Conservation (phyloP, 805 yeast species). For the Jamesozyma spencerorum region DNA sequence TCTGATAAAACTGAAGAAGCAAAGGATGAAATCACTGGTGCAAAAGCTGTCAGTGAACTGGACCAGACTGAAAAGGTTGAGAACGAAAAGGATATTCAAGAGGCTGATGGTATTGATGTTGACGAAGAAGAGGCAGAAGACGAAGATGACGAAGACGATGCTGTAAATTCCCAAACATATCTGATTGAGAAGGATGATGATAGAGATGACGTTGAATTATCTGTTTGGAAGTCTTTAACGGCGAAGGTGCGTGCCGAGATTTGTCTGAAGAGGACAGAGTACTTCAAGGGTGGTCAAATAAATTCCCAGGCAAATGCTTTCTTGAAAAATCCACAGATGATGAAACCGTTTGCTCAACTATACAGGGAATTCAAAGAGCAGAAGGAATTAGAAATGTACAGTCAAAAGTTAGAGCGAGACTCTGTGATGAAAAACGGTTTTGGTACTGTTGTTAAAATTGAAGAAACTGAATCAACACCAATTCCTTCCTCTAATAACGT, state of each 20-base stretch:
- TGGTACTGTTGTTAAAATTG: conserved; percentile 26
- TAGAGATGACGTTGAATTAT: conserved; percentile 59
- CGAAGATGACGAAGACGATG: conserved; percentile 40
- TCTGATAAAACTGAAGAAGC: too few species aligned
- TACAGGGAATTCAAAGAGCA: conserved; percentile 26
- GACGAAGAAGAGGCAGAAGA: conserved; percentile 32
- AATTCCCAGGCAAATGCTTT: conserved; percentile 64
- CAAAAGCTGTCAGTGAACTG: background rate
- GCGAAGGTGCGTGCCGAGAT: conserved; percentile 71
- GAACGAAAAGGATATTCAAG: conserved; percentile 9
- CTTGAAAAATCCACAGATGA: conserved; percentile 52
- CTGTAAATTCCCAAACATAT: conserved; percentile 34
- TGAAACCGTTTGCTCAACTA: conserved; percentile 45
- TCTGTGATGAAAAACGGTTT: conserved; percentile 35
- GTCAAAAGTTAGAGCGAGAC: conserved; percentile 24
- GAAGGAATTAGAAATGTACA: conserved; percentile 21
- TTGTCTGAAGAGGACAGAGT: conserved; percentile 54
- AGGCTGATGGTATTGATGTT: conserved; percentile 19
- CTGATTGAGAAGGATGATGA: conserved; percentile 49
- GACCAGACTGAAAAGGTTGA: conserved; percentile 1
- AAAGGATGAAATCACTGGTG: too few species aligned
- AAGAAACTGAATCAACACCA: conserved; percentile 20
- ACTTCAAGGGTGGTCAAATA: conserved; percentile 52
- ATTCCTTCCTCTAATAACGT: background rate
- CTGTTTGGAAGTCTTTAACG: conserved; percentile 77